phyloP scores from a whole-genome alignment of 257 asterid species.

The Solanum pennellii region DNA sequence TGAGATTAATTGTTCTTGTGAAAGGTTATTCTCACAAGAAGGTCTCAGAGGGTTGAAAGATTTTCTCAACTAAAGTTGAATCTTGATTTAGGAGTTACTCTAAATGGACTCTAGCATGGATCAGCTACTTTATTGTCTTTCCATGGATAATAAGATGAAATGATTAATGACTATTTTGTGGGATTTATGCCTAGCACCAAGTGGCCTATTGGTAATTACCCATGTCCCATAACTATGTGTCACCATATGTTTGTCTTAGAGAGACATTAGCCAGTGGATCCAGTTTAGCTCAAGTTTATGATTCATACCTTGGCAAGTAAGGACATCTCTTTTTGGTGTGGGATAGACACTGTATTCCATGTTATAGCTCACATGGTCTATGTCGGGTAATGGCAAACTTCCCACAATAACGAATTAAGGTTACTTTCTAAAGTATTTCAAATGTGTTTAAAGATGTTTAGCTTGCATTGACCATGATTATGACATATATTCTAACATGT shows the following conservation, averaged over 20 bases:
- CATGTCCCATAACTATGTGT: neutral
- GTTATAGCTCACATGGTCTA: neutral
- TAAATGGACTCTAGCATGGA: neutral
- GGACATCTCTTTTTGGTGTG: neutral
- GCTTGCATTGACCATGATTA: neutral
- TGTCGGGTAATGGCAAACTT: neutral
- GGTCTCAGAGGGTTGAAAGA: neutral
- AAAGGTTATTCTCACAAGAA: neutral
- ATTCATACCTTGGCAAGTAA: neutral
- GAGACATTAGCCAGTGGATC: neutral
- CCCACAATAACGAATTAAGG: neutral
- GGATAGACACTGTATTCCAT: neutral
- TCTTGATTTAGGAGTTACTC: neutral
- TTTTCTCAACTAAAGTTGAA: neutral
- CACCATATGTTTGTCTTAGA: neutral
- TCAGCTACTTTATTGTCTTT: neutral
- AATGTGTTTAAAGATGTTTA: neutral
- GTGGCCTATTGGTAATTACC: neutral
- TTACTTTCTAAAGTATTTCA: neutral
- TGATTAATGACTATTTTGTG: neutral
- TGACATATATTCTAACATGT: neutral
- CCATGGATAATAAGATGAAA: neutral
- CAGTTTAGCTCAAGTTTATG: neutral
- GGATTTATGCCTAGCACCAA: neutral
- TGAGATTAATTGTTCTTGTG: neutral